Evolutionary conservation across 140 eudicot genomes (phyloP), one percentile per base, ranked within the genome.

Genomic region (Cichorium intybus): DNA sequence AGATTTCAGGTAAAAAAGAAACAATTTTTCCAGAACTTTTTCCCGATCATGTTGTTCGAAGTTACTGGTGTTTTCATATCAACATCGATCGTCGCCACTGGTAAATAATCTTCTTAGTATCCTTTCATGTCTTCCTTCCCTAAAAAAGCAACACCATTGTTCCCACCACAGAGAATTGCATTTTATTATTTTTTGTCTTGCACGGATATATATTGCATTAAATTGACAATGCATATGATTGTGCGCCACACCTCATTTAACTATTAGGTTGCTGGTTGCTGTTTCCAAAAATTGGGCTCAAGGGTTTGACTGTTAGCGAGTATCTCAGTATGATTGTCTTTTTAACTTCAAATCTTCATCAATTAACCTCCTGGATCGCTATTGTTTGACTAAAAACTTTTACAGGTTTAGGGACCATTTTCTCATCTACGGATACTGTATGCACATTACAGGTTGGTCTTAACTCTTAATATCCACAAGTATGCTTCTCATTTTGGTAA

Each of bases 1-100:
- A 93, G 99, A 53, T 93, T 88, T 77, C 93, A 90, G 81, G 99
- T 93, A 43, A 93, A 93, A 81, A 93, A 93, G 90, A 93, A 93
- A 31, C 90, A 86, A 75, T 88, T 93, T 81, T 89, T 93, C 53
- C 95, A 93, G 16, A 93, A 93, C 75, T 86, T 93, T 74, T 74
- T 89, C 0, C 81, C 97, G 10, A 93, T 93, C 50, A 86, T 93
- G 95, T 60, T 89, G 76, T 89, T 93, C 41, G 99, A 97, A 70
- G 86, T 89, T 14, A 24, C 79, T 56, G 99, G 99, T 51, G 99
- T 88, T 49, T 93, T 93, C 63, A 80, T 93, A 72, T 93, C 99
- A 11, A 77, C 95, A 5, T 73, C 79, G 63, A 84, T 93, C 20
- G 73, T 93, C 37, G 78, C 99, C n/a, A 78, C 86, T 1, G 99